Conservation (phyloP, 331 rosid genomes). For the Pyracantha coccinea region DNA sequence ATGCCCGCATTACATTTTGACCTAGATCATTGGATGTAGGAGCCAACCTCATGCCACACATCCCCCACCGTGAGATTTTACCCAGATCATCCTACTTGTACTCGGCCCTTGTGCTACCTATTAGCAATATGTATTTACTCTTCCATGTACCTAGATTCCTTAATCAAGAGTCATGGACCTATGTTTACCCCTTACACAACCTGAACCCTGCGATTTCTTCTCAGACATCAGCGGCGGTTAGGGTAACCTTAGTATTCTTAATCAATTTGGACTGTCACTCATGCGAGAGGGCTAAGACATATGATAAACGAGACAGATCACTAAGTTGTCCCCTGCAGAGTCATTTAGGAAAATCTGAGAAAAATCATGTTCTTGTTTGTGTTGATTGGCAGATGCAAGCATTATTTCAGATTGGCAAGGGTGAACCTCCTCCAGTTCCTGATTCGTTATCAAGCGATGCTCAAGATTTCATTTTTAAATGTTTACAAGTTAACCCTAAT, state of each 20-base stretch:
- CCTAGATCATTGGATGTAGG: background rate
- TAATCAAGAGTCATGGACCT: background rate
- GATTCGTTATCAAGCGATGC: slow-evolving; percentile 72
- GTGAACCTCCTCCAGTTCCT: slow-evolving; percentile 57
- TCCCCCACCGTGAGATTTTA: background rate
- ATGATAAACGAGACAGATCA: background rate
- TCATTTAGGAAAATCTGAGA: background rate
- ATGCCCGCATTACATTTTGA: background rate
- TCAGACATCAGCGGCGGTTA: background rate
- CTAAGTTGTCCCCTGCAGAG: background rate
- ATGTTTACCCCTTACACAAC: background rate
- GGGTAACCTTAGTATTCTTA: background rate
- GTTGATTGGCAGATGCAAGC: slow-evolving; percentile 58
- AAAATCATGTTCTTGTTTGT: background rate
- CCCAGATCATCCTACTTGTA: background rate
- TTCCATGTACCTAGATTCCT: background rate
- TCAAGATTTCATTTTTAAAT: slow-evolving; percentile 53
- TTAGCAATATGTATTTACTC: background rate
- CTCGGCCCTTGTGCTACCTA: background rate
- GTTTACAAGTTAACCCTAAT: slow-evolving; percentile 58
- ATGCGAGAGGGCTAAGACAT: background rate
- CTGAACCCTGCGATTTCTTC: background rate
- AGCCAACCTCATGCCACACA: background rate
- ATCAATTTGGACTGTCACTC: background rate
- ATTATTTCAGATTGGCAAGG: slow-evolving; percentile 66